A percentile compares a stretch with the other conserved stretches of the same genome.
phyloP scores from a whole-genome alignment of 169 alveolate genomes.

The Cryptosporidium muris region DNA sequence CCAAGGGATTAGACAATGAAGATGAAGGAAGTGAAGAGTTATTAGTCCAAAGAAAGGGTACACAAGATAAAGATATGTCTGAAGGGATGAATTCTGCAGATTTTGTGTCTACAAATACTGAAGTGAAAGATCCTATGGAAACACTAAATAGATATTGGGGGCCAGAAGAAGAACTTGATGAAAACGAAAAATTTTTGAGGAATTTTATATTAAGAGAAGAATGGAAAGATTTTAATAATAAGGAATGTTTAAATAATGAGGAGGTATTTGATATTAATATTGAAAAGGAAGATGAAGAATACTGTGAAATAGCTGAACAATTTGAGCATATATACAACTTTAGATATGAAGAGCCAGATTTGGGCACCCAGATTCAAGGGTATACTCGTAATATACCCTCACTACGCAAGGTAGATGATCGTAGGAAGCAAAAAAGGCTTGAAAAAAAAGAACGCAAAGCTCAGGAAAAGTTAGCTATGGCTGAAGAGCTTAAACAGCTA shows the following conservation, averaged over 20 bases:
- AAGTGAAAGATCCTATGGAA: constrained; percentile 56
- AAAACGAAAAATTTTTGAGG: constrained; percentile 81
- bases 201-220: constrained; percentile 84
- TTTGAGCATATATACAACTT: constrained; percentile 86
- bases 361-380: constrained; percentile 73
- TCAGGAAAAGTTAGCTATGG: constrained; percentile 79
- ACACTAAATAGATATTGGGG: constrained; percentile 72
- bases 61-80: constrained; percentile 25
- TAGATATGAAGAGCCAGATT: constrained; percentile 81
- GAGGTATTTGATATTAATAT: not conserved
- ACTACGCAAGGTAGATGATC: constrained; percentile 79
- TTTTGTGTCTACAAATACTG: constrained; percentile 49
- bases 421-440: constrained; percentile 79
- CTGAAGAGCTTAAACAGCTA: constrained; percentile 81
- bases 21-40: constrained; percentile 37
- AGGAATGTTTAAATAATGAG: constrained; percentile 57
- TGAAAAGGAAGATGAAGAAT: constrained; percentile 84
- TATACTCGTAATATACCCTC: constrained; percentile 73
- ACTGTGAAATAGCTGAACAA: constrained; percentile 80
- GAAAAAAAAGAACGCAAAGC: constrained; percentile 80
- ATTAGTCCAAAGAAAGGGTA: constrained; percentile 39
- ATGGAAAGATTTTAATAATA: constrained; percentile 80
- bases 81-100: constrained; percentile 58
- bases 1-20: constrained; percentile 29
- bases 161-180: constrained; percentile 76